Evolutionary conservation across 768 basidiomycete species (phyloP).

Genomic region (Mycena galopus): DNA sequence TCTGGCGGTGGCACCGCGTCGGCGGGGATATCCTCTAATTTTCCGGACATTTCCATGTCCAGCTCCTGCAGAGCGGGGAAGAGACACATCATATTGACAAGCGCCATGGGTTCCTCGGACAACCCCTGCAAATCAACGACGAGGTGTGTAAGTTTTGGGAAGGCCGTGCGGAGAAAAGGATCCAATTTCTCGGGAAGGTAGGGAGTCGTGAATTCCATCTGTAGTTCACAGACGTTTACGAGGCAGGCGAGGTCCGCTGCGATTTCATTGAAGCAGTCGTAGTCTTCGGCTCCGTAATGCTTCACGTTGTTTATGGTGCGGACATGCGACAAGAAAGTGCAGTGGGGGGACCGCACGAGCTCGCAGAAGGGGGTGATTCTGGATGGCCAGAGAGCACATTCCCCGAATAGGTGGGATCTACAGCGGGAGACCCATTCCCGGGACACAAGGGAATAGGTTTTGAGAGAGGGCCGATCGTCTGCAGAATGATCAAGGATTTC

Average conservation of each 20-base stretch:
- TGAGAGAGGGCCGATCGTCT: not conserved
- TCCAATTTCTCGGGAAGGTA: not conserved
- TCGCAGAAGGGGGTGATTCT: not conserved
- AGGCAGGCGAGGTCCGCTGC: not conserved
- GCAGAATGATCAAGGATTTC: not conserved
- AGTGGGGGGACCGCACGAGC: not conserved
- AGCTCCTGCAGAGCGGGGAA: not conserved
- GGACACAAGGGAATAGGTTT: not conserved
- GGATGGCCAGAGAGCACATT: not conserved
- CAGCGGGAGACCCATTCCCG: not conserved
- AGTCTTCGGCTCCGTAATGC: not conserved
- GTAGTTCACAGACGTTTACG: not conserved
- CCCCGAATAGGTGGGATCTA: not conserved
- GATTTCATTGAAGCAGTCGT: not conserved
- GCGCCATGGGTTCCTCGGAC: not conserved
- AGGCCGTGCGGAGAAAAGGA: not conserved
- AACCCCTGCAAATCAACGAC: not conserved
- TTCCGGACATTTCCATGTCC: not conserved
- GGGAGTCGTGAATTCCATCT: not conserved
- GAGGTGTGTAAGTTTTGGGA: not conserved
- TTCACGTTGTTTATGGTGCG: not conserved
- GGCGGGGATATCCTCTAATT: not conserved
- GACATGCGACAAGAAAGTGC: not conserved
- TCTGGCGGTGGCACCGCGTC: not conserved
- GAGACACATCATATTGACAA: not conserved